Evolutionary conservation across 495 filamentous ascomycete genomes (phyloP).

Genomic region (Chaetomidium leptoderma): DNA sequence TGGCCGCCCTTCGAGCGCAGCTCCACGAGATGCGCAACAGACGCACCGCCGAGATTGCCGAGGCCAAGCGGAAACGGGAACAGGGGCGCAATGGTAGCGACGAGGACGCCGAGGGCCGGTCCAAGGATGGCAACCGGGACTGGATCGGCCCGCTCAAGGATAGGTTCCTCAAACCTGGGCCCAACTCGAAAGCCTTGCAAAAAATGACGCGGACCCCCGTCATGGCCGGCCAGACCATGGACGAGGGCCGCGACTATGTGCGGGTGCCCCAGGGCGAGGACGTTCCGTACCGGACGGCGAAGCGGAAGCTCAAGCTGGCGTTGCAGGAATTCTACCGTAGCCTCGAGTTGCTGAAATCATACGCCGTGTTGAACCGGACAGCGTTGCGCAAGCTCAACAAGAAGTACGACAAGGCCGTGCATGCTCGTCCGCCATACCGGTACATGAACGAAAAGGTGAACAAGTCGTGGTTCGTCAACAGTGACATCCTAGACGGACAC

Average conservation of each 20-base stretch:
- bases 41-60: slow-evolving; percentile 64
- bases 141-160: slow-evolving; percentile 45
- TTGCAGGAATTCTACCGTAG: slow-evolving; percentile 89
- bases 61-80: slow-evolving; percentile 33
- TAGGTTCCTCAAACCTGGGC: slow-evolving; percentile 42
- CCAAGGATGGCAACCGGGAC: slow-evolving; percentile 22
- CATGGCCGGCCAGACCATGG: slow-evolving; percentile 31
- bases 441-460: slow-evolving; percentile 94
- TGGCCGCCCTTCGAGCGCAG: slow-evolving; percentile 69
- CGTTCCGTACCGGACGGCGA: slow-evolving; percentile 77
- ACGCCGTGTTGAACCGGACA: slow-evolving; percentile 79
- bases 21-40: slow-evolving; percentile 83
- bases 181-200: slow-evolving; percentile 45
- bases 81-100: slow-evolving; percentile 12
- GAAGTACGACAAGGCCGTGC: slow-evolving; percentile 89
- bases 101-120: slow-evolving; percentile 17
- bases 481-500: slow-evolving; percentile 71
- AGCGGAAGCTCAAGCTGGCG: slow-evolving; percentile 83
- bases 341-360: slow-evolving; percentile 86
- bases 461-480: slow-evolving; percentile 83
- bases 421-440: slow-evolving; percentile 67
- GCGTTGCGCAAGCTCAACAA: slow-evolving; percentile 98
- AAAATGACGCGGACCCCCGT: slow-evolving; percentile 40
- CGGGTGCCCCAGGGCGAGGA: slow-evolving; percentile 54
- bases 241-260: slow-evolving; percentile 57